Evolutionary conservation across 2,329 filamentous ascomycete species (phyloP).

Genomic region (Pseudogymnoascus sp.): DNA sequence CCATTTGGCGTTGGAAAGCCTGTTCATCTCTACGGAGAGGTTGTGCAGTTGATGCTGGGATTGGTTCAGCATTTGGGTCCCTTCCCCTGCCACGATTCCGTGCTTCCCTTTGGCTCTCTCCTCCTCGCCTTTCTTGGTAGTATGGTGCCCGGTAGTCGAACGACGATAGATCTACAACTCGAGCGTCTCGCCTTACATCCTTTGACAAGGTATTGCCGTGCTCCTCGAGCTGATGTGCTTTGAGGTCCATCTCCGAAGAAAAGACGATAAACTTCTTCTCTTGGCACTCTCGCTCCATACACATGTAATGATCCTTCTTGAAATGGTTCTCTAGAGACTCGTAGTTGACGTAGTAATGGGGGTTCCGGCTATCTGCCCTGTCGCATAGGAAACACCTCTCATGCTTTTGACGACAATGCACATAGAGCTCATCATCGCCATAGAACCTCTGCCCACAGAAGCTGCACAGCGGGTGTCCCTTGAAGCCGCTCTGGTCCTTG

Average conservation of each 20-base stretch:
- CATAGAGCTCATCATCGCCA: conserved; percentile 88
- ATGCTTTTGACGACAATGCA: conserved; percentile 88
- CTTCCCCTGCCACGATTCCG: conserved; percentile 56
- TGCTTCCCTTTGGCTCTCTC: conserved; percentile 37
- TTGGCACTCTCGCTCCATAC: conserved; percentile 74
- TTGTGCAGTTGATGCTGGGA: conserved; percentile 70
- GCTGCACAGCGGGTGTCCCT: conserved; percentile 85
- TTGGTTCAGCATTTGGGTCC: conserved; percentile 77
- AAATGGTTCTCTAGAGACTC: conserved; percentile 82
- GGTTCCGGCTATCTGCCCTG: conserved; percentile 43
- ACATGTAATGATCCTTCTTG: conserved; percentile 76
- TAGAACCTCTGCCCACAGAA: conserved; percentile 93
- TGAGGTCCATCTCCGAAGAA: conserved; percentile 86
- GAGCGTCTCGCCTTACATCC: conserved; percentile 72
- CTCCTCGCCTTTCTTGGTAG: conserved; percentile 44
- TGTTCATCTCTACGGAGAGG: conserved; percentile 78
- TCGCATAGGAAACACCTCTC: conserved; percentile 95
- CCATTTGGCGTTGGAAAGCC: conserved; percentile 85
- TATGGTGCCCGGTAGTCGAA: conserved; percentile 77
- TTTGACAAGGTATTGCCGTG: conserved; percentile 78
- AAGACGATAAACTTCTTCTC: conserved; percentile 99
- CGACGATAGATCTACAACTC: conserved; percentile 75
- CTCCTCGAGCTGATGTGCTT: conserved; percentile 80
- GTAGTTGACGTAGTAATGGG: conserved; percentile 90
- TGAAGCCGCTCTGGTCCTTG: conserved; percentile 89